phyloP scores from a whole-genome alignment of 768 basidiomycete genomes.

The Calvatia gigantea region DNA sequence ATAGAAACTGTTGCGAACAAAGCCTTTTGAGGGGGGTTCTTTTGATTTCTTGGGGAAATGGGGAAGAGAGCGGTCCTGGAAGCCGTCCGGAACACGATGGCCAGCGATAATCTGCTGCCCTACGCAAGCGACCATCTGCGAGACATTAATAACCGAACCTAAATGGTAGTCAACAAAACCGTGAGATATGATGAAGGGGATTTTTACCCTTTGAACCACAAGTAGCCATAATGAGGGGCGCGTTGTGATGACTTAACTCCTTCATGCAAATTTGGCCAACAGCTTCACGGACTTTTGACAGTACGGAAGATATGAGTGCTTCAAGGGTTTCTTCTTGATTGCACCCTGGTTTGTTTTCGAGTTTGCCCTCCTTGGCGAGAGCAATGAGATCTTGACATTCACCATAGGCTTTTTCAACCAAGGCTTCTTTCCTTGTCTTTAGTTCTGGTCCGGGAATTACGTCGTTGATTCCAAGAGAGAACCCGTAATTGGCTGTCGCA shows the following conservation, averaged over 20 bases:
- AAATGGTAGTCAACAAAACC: not conserved
- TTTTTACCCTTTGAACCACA: slow-evolving; percentile 93
- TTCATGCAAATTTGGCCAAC: slow-evolving; percentile 98
- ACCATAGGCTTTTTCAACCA: slow-evolving; percentile 86
- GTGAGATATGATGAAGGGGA: not conserved
- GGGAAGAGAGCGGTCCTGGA: slow-evolving; percentile 98
- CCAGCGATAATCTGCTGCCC: slow-evolving; percentile 99
- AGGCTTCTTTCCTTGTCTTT: slow-evolving; percentile 73
- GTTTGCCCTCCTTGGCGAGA: slow-evolving; percentile 84
- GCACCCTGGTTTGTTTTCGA: slow-evolving; percentile 97
- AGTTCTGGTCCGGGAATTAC: slow-evolving; percentile 92
- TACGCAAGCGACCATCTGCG: slow-evolving; percentile 99
- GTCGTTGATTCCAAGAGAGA: slow-evolving; percentile 97
- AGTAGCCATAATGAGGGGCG: slow-evolving; percentile 97
- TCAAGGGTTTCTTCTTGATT: slow-evolving; percentile 97
- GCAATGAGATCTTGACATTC: slow-evolving; percentile 85
- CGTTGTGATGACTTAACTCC: slow-evolving; percentile 96
- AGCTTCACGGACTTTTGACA: slow-evolving; percentile 93
- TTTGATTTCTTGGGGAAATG: slow-evolving; percentile 98
- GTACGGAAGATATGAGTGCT: slow-evolving; percentile 88
- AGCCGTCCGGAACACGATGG: slow-evolving; percentile 97
- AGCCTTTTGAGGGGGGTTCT: slow-evolving; percentile 96
- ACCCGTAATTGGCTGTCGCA: slow-evolving; percentile 86
- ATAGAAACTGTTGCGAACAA: slow-evolving; percentile 97
- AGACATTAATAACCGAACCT: slow-evolving; percentile 98